Evolutionary conservation across 257 asterid species (phyloP), one percentile per base, ranked within the genome.

Genomic region (Nicotiana undulata): DNA sequence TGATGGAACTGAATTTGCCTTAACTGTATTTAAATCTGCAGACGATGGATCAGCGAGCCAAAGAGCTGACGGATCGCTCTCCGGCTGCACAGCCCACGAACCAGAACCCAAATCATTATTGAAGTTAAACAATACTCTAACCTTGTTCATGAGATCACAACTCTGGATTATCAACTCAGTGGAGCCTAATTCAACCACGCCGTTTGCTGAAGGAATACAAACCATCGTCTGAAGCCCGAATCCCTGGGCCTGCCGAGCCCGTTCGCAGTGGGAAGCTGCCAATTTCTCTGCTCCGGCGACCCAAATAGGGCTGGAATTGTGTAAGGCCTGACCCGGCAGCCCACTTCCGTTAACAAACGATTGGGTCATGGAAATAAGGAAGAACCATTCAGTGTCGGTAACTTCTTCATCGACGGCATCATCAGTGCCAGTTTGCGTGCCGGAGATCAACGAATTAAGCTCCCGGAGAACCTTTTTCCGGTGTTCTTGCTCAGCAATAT

Each of bases 111-210:
- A 22, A 4, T 44, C 81, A 75, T 51, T 60, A 63, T 63, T 86
- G 75, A 81, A 79, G 67, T 84, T 81, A 63, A 84, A 86, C 76
- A 82, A 58, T 46, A 74, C 37, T 53, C 83, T 82, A 55, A 84
- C 86, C 81, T 82, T 86, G 60, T 84, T 80, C 79, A 82, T 58
- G 49, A 82, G 74, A 84, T 84, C 84, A 59, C 64, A 76, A 20
- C 75, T 82, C 75, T 76, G 80, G 55, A 59, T 72, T 13, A 84
- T 86, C 81, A 80, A 26, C 9, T 82, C 86, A 0, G 86, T 82
- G 4, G 86, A 86, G 15, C 89, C 89, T 49, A 86, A 77, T 80
- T 86, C 87, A n/a, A 86, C 84, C 26, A 86, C 87, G 9, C 85
- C 87, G 26, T 82, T 76, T 1, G 83, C 58, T 20, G 81, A 79